Percentiles rank a stretch among this genome's conserved stretches.
These are phyloP conservation scores for Streptanthus diversifolius DNA, from an alignment of 345 rosid species.

Conservation along the genomic window DNA sequence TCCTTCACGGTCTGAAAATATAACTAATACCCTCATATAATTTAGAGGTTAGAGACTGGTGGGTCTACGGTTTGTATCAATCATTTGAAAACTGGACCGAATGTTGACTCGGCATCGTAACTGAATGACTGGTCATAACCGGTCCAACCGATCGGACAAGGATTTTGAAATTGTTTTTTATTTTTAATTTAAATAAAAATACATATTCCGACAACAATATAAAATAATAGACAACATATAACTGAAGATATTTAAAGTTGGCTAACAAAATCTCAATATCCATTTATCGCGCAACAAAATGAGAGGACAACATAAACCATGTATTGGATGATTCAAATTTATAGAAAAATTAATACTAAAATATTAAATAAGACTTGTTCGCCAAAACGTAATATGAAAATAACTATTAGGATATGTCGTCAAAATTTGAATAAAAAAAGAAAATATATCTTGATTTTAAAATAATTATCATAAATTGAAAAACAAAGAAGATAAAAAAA, in stretches of 20 bases:
- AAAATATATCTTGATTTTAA: background rate
- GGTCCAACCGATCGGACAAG: background rate
- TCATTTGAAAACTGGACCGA: background rate
- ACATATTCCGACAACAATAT: background rate
- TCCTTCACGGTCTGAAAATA: background rate
- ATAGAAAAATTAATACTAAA: no score
- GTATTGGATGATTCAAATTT: background rate
- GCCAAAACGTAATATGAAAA: no score
- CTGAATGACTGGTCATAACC: background rate
- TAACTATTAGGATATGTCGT: background rate
- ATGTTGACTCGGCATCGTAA: background rate
- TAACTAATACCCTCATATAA: background rate
- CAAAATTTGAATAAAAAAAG: no score
- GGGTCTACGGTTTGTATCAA: background rate
- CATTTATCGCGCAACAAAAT: no score
- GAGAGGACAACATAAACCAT: background rate
- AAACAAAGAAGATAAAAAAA: no score
- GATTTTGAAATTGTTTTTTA: background rate
- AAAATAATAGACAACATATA: no score
- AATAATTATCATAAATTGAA: no score
- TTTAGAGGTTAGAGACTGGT: background rate
- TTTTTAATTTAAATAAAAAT: no score
- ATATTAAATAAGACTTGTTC: background rate
- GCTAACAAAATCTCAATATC: no score
- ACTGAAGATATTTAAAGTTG: no score